phyloP scores from a whole-genome alignment of 495 filamentous ascomycete species.

The Hypoxylon cercidicola region DNA sequence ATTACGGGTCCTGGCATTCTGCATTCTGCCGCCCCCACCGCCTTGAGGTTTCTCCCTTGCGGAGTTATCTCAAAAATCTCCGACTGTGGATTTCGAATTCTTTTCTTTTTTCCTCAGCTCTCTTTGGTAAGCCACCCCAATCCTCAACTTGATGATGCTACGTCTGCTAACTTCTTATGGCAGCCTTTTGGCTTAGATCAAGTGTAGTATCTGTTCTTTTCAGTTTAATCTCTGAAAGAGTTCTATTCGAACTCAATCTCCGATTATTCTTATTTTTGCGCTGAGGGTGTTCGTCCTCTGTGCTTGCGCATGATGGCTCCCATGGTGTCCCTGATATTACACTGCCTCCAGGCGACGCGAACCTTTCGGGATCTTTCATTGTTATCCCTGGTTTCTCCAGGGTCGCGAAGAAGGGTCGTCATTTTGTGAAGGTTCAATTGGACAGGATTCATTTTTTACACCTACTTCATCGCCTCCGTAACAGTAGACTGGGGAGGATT shows the following conservation, averaged over 20 bases:
- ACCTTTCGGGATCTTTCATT: neutral
- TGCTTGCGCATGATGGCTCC: neutral
- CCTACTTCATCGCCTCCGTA: no score
- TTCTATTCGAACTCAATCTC: constrained; percentile 6
- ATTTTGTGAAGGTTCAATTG: no score
- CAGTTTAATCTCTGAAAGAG: constrained; percentile 84
- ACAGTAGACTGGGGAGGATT: no score
- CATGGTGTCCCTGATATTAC: no score
- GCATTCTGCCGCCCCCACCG: neutral
- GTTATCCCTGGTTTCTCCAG: neutral
- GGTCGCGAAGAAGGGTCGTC: neutral
- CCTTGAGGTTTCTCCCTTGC: neutral
- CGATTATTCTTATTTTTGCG: neutral
- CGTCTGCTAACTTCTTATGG: no score
- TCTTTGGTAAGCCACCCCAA: neutral
- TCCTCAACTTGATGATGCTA: no score
- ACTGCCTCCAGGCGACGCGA: neutral
- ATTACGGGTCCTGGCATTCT: neutral
- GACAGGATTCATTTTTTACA: no score
- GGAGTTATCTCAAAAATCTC: neutral
- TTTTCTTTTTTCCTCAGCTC: neutral
- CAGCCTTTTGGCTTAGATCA: constrained; percentile 89
- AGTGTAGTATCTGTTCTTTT: constrained; percentile 99
- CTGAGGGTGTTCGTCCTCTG: neutral
- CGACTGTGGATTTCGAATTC: constrained; percentile 1